These are phyloP conservation scores for Choricystis sp. DNA, from an alignment of 139 green algal species.

Conservation along the genomic window DNA sequence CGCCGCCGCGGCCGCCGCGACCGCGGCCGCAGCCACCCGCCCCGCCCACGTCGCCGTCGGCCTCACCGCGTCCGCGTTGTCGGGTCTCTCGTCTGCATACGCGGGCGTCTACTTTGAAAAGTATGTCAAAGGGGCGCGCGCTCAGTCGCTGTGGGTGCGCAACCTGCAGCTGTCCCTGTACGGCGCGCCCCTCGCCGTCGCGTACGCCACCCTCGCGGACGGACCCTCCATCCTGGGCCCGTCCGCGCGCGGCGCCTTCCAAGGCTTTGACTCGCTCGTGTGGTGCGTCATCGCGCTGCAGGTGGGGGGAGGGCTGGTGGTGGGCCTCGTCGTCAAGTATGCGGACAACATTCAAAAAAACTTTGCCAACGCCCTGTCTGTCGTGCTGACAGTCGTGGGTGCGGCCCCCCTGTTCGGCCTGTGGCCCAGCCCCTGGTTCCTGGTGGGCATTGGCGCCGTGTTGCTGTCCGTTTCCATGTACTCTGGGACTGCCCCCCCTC, in stretches of 20 bases:
- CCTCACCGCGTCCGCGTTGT: constrained; percentile 26
- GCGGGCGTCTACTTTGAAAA: constrained; percentile 25
- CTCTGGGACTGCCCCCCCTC: neutral
- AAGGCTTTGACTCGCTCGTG: constrained; percentile 22
- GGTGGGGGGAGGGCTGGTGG: constrained; percentile 39
- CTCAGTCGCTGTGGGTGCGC: constrained; percentile 23
- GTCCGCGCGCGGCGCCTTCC: constrained; percentile 8
- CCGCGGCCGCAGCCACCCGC: neutral
- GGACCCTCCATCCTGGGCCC: constrained; percentile 11
- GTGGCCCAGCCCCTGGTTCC: constrained; percentile 30
- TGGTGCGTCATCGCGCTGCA: constrained; percentile 31
- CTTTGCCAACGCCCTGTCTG: constrained; percentile 38
- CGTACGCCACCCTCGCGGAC: constrained; percentile 22
- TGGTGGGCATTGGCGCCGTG: constrained; percentile 24
- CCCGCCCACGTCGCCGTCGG: constrained; percentile 12
- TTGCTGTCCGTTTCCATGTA: constrained; percentile 39
- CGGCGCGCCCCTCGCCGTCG: constrained; percentile 20
- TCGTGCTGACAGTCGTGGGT: constrained; percentile 37
- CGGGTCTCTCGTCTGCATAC: constrained; percentile 33
- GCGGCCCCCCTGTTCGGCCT: constrained; percentile 37
- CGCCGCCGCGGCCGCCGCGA: neutral
- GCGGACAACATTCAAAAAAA: constrained; percentile 43
- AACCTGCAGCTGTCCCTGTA: constrained; percentile 38
- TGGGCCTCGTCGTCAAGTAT: constrained; percentile 43
- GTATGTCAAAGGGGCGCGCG: constrained; percentile 33